Percentiles rank a stretch among this genome's conserved stretches.
Conservation (phyloP, 805 yeast genomes). For the Zygosaccharomyces kombuchaensis region DNA sequence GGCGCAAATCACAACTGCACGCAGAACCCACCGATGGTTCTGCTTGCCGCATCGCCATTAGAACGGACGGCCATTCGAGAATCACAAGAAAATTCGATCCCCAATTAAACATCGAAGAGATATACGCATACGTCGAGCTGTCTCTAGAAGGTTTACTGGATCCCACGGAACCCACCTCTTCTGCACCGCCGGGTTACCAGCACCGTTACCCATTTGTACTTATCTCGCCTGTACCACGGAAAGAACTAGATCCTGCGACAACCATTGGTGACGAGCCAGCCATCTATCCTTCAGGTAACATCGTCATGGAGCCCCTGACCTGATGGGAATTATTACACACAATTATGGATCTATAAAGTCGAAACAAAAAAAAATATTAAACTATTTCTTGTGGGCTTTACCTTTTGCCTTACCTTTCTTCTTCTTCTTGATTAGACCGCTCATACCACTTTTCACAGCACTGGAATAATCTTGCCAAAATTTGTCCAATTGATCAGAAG, state of each 20-base stretch:
- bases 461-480: conserved; percentile 78
- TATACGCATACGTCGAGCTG: conserved; percentile 69
- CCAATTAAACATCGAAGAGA: conserved; percentile 49
- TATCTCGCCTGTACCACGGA: conserved; percentile 55
- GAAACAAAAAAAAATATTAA: conserved; percentile 1
- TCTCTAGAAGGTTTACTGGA: conserved; percentile 29
- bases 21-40: conserved; percentile 34
- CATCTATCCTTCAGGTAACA: conserved; percentile 62
- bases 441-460: conserved; percentile 63
- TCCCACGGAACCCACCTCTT: conserved; percentile 15
- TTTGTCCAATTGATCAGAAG: conserved; percentile 51
- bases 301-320: conserved; percentile 44
- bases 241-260: conserved; percentile 36
- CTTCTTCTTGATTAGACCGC: conserved; percentile 76
- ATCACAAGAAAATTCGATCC: conserved; percentile 46
- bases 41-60: conserved; percentile 63
- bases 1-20: conserved; percentile 40
- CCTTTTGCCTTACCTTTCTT: conserved; percentile 47
- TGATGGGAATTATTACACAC: conserved; percentile 2
- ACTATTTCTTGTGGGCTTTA: conserved; percentile 14
- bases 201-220: conserved; percentile 50
- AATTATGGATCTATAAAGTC: conserved; percentile 8
- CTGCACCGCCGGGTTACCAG: conserved; percentile 38
- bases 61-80: conserved; percentile 61
- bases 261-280: conserved; percentile 41